These are phyloP conservation scores for Podaxis mareebaensis DNA, from an alignment of 768 basidiomycete genomes.

Conservation along the genomic window DNA sequence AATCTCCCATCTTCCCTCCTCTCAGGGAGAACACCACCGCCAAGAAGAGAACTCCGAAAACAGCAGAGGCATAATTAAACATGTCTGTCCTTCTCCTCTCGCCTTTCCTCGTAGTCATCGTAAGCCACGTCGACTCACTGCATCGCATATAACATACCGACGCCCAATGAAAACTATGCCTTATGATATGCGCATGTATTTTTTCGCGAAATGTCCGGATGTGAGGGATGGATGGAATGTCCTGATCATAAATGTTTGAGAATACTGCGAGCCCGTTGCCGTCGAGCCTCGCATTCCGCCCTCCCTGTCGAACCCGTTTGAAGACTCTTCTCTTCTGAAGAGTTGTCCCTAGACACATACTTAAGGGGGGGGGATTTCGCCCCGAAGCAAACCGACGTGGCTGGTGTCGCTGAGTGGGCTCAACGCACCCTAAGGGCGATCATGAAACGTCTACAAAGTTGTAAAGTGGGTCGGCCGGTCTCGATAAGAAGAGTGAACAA, in stretches of 20 bases:
- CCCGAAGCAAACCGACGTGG: no score
- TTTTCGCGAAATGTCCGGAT: neutral
- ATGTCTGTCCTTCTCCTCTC: neutral
- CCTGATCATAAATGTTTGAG: neutral
- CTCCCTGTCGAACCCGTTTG: no score
- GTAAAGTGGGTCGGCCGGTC: no score
- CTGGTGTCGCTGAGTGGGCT: no score
- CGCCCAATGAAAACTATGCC: slow-evolving; percentile 12
- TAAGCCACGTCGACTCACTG: neutral
- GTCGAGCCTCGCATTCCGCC: no score
- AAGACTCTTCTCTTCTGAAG: no score
- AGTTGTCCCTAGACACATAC: no score
- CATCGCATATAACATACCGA: slow-evolving; percentile 4
- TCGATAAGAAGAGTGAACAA: no score
- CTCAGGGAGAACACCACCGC: slow-evolving; percentile 86
- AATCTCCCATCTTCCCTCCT: neutral
- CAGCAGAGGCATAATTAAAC: slow-evolving; percentile 13
- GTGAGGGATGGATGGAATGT: no score
- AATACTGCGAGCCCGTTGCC: neutral
- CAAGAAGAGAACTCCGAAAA: slow-evolving; percentile 64
- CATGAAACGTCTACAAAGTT: no score
- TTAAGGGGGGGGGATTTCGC: no score
- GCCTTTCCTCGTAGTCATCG: slow-evolving; percentile 1
- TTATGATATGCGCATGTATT: neutral
- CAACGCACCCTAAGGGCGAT: no score